Conservation (phyloP, 495 filamentous ascomycete species). For the Aspergillus asperescens region DNA sequence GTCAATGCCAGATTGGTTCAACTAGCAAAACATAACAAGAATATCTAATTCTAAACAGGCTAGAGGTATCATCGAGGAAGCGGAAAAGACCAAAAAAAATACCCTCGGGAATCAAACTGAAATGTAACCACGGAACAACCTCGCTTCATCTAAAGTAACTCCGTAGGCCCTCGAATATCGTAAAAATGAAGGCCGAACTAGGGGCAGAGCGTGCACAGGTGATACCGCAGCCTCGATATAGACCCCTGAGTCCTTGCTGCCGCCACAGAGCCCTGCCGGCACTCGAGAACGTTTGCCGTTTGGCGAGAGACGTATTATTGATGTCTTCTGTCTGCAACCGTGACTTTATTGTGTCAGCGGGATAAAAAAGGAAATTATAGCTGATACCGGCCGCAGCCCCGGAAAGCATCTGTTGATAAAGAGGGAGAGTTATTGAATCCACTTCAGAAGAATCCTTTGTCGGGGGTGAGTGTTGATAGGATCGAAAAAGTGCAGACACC, state of each 20-base stretch:
- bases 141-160: slow-evolving; percentile 48
- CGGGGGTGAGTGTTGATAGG: slow-evolving; percentile 26
- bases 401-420: slow-evolving; percentile 80
- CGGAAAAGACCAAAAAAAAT: not conserved
- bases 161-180: slow-evolving; percentile 81
- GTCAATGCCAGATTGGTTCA: slow-evolving; percentile 16
- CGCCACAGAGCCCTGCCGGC: slow-evolving; percentile 69
- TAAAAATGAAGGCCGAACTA: slow-evolving; percentile 96
- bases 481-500: slow-evolving; percentile 58
- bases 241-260: slow-evolving; percentile 70
- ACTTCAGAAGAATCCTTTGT: not conserved
- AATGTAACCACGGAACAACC: slow-evolving; percentile 1
- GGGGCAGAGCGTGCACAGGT: slow-evolving; percentile 82
- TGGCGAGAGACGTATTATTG: slow-evolving; percentile 20
- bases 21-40: slow-evolving; percentile 3
- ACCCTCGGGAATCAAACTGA: not conserved
- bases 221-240: slow-evolving; percentile 94
- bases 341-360: slow-evolving; percentile 93
- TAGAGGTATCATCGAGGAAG: slow-evolving; percentile 18
- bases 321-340: slow-evolving; percentile 90
- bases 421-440: slow-evolving; percentile 21
- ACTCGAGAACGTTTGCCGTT: slow-evolving; percentile 59
- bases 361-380: slow-evolving; percentile 96
- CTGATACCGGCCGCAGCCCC: slow-evolving; percentile 89
- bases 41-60: slow-evolving; percentile 17